Evolutionary conservation across 1,139 yeast species (phyloP), one percentile per base, ranked within the genome.

Genomic region (Debaryomyces coudertii): DNA sequence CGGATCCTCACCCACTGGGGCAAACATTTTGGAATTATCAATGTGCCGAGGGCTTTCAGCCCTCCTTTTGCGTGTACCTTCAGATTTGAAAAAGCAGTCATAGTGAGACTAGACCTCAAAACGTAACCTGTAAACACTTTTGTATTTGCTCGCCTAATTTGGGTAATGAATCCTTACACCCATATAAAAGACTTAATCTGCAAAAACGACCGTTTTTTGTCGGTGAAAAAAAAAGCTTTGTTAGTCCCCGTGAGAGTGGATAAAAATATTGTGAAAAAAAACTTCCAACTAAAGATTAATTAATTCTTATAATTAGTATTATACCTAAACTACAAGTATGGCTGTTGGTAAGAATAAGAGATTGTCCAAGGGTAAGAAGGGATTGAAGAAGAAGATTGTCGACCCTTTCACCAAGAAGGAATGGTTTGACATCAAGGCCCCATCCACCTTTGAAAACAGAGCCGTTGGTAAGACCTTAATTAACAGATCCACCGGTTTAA

Each of bases 311-410:
- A 38, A 38, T 24, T 38, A 23, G 28, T 22, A 38, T 38, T 43
- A 43, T 43, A 43, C 46, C 46, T 43, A 43, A 34, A 42, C 42
- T 36, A 38, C 42, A 37, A 63, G 51, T 55, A 75, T 75, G 80
- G 80, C 79, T 68, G 80, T 75, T 60, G 80, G 80, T 60, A 75
- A 75, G 63, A 75, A 75, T 66, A 75, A 75, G 73, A 75, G 79
- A 74, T 71, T 75, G 61, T 74, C 79, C 64, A 74, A 73, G 68
- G 79, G 79, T 56, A 75, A 74, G 69, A 75, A 75, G 62, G 79
- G 79, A 44, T 69, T 74, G 65, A 74, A 73, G 71, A 75, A 74
- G 76, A 75, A 71, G 76, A 76, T 71, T 55, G 77, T 73, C 48
- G 79, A 75, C 70, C 79, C 72, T 52, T 75, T 75, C 75, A 69